Base-by-base conservation (phyloP, 1,284 basidiomycete genomes). In the Sanghuangporus sanghuang region DNA sequence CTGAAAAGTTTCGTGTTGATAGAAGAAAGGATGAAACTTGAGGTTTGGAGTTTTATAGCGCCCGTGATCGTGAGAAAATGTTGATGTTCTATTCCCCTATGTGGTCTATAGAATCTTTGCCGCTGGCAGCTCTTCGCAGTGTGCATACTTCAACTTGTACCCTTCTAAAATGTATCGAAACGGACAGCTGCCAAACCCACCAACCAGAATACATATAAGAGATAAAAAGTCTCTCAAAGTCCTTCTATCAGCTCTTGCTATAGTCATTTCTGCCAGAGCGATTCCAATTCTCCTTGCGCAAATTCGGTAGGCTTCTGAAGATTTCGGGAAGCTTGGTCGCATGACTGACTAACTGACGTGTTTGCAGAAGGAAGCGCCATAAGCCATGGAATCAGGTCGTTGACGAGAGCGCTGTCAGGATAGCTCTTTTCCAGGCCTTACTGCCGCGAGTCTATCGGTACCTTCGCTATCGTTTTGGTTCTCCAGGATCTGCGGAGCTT, bases 401-500 rank as follows among this genome's bases (percentile, higher is more conserved):
- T n/a, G 53, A 59, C 40, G 18, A 32, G 44, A 55, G 21, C 11
- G 16, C 57, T 23, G 36, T 66, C 36, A 57, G 63, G 35, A 44
- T 63, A 12, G 59, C 66, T 21, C 23, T 61, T 14, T 65, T 66
- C 50, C 57, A 54, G 6, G 49, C 62, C 38, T 18, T 60, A 1
- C 58, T 67, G 18, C 66, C 66, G 32, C 40, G 42, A 21, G 12
- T 59, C 3, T 67, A 63, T 36, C 38, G 52, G 14, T 40, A 53
- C 40, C 44, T 63, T 14, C 32, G 38, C 35, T 44, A 44, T 35
- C 55, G 18, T 6, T 53, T 61, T 16, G 35, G 44, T 2, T 16
- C n/a, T 5, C 42, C 16, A 18, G 44, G 55, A 6, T 3, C 63
- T 14, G 64, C 66, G 14, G 59, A 59, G 27, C 40, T 64, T 7